Evolutionary conservation across 768 basidiomycete species (phyloP), one percentile per base, ranked within the genome.

Genomic region (Psilocybe tampanensis): DNA sequence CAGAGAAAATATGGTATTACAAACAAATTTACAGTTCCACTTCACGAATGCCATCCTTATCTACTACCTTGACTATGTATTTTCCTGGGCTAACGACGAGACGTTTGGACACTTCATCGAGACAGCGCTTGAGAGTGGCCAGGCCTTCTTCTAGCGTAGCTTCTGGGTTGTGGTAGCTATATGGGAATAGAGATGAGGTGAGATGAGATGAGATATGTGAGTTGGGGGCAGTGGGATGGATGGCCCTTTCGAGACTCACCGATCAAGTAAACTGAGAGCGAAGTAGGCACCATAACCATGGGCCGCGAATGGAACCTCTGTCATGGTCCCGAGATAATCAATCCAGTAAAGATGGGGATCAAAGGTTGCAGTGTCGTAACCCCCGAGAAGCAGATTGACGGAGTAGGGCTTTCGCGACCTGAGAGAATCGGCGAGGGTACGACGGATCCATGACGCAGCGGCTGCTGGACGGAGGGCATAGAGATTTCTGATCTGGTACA

Each of bases 241-340:
- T n/a, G 29, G 29, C 29, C 29, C 29, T 29, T 29, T 9, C 13
- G 36, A n/a, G 68, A 29, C 83, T 36, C 55, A 92, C 92, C 92
- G 81, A 69, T 99, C 97, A 53, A 98, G 80, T 69, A 96, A 90
- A 84, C 89, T 87, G 63, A 98, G 74, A 9, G 87, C 89, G 72
- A 98, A 97, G 75, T 95, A 97, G 54, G 88, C 83, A 43, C 94
- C 97, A 69, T 98, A 95, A 2, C 97, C 97, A 68, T 98, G 96
- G 0, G 94, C 95, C 15, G 87, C 95, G 69, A 95, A 99, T 0
- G 95, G 95, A 12, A 97, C 90, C 54, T 87, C 84, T 2, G 88
- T 83, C 68, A 91, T 81, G 5, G 97, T 96, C 22, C 97, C 97
- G 29, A 97, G 81, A 72, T 96, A 94, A 76, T 99, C 97, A 58